Evolutionary conservation across 1,284 basidiomycete species (phyloP), one percentile per base, ranked within the genome.

Genomic region (Apiotrichum siamense): DNA sequence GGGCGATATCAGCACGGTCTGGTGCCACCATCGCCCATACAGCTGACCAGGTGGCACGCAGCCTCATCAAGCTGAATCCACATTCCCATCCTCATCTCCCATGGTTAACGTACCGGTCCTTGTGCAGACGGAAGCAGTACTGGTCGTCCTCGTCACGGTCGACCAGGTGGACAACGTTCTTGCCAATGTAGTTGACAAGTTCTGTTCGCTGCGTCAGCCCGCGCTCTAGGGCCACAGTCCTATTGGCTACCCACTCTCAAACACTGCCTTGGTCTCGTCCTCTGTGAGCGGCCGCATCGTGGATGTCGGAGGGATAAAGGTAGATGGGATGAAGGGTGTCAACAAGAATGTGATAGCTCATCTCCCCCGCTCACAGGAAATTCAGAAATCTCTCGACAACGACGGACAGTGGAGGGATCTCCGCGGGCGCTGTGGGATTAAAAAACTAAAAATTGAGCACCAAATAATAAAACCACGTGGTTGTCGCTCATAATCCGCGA

Each of bases 121-220:
- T 87, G 69, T 93, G 90, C 44, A 94, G 75, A 55, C 91, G 83
- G 77, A 96, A 94, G 76, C 90, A 93, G 73, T 92, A 72, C 44
- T 72, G 70, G 62, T 76, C 74, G 50, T 74, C 73, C 52, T 76
- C 74, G 43, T 74, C 72, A 51, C 74, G 58, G 62, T 76, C 74
- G 36, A 76, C 74, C 35, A 76, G 64, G 58, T 76, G 75, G 21
- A 75, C 74, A 26, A 76, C 58, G 60, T 76, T 76, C 62, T 75
- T 76, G 35, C 75, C 75, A 49, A 76, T 74, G 54, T 75, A 76
- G 61, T 76, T 76, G 54, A 74, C 71, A 36, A 76, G 70, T 60
- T 76, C 73, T 75, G 52, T 7, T 17, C 13, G 4, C 10, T 20
- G 7, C 4, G 11, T 32, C 18, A 35, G 21, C 18, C n/a, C n/a